Conservation (phyloP, 768 basidiomycete species). For the Leccinum arenicola region DNA sequence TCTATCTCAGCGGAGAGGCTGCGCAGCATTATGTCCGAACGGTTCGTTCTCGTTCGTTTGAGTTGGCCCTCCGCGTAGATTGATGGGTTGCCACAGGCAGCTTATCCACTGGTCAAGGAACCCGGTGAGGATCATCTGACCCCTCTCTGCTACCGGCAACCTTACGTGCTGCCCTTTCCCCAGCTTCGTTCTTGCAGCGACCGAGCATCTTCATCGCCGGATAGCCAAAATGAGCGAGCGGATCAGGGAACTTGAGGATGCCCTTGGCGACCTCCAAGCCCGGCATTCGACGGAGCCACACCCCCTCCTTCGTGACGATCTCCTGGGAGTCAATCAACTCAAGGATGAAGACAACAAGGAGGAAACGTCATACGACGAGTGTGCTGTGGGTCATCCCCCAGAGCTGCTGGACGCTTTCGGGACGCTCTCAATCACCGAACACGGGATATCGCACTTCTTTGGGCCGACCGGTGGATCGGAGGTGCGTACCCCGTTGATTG, state of each 20-base stretch:
- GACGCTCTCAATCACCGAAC: constrained; percentile 57
- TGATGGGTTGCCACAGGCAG: constrained; percentile 43
- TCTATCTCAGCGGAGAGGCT: constrained; percentile 54
- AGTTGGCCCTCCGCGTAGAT: background rate
- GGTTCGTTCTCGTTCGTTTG: constrained; percentile 41
- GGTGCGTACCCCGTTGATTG: constrained; percentile 36
- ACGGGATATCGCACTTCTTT: constrained; percentile 61
- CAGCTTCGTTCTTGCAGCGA: constrained; percentile 61
- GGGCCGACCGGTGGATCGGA: constrained; percentile 67
- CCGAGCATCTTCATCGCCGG: constrained; percentile 60
- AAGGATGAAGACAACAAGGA: constrained; percentile 24
- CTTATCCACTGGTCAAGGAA: constrained; percentile 77
- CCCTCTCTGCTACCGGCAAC: constrained; percentile 3
- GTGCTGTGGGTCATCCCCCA: constrained; percentile 17
- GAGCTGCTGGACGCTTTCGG: constrained; percentile 59
- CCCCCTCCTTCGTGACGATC: constrained; percentile 56
- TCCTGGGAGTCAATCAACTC: constrained; percentile 35
- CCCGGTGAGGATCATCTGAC: constrained; percentile 41
- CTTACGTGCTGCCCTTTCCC: constrained; percentile 8
- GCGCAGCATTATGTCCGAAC: constrained; percentile 69
- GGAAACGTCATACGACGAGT: constrained; percentile 25
- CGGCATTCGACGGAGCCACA: constrained; percentile 52
- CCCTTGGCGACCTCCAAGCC: constrained; percentile 49
- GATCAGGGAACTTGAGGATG: constrained; percentile 61
- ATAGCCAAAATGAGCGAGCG: constrained; percentile 52